Base-by-base conservation (phyloP, 1,139 yeast species). In the Groenewaldozyma sp. region DNA sequence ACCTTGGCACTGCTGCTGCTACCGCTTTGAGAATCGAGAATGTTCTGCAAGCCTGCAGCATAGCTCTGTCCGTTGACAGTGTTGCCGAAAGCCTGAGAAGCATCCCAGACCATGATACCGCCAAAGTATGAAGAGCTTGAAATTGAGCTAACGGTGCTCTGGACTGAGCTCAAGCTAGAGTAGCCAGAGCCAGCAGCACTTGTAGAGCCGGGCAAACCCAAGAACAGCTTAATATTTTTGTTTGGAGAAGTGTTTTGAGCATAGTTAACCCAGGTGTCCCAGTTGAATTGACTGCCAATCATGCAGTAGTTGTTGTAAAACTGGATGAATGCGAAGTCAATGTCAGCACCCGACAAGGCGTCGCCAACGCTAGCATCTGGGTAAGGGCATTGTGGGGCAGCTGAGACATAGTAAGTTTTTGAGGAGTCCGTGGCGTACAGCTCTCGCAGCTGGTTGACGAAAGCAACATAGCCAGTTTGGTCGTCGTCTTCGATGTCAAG, bases 271-370 rank as follows among this genome's bases (percentile, higher is more conserved):
- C 98, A 91, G 18, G 83, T 74, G 50, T 78, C 81, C 79, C 82
- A 88, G 68, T 91, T 91, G 70, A 87, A 88, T 36, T 68, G 65
- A 34, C 50, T 55, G 31, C 59, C 48, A 6, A 62, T 54, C 64
- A 97, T 88, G 63, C 96, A 88, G 60, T 81, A 77, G 64, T 88
- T 88, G 71, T 88, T 88, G 72, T 88, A 88, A 67, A 88, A 88
- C 67, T 88, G 97, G 53, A 88, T 74, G 55, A 83, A 86, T 2
- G 91, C 91, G 62, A 81, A 86, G 63, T 88, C 97, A 48, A 88
- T 66, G 34, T 74, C 68, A 17, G 82, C 75, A 28, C 71, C 63
- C 19, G 67, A 65, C 51, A 88, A 62, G 28, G 82, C 64, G 40
- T 76, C 74, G 46, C 94, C 94, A 34, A 82, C 77, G 34, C 82